Evolutionary conservation across 2,329 filamentous ascomycete genomes (phyloP).

Genomic region (Clarireedia monteithiana): DNA sequence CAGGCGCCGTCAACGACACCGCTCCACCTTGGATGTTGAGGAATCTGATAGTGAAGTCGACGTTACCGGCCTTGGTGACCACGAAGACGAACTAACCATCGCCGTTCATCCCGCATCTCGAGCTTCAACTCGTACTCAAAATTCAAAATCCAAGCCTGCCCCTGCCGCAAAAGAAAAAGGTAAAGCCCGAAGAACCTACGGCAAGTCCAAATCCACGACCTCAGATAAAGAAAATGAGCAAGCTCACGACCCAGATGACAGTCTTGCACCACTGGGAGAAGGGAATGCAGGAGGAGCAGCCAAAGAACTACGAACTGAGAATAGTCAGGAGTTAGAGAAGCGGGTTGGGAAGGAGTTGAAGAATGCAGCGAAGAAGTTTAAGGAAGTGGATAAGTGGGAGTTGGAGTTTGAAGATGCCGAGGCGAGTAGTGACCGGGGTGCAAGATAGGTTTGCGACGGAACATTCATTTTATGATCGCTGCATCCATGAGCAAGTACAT

Average conservation of each 20-base stretch:
- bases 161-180: constrained; percentile 19
- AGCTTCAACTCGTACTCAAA: not conserved
- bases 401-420: constrained; percentile 58
- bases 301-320: constrained; percentile 18
- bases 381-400: constrained; percentile 62
- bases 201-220: constrained; percentile 28
- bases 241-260: constrained; percentile 31
- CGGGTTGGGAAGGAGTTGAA: constrained; percentile 41
- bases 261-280: constrained; percentile 38
- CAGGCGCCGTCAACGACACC: constrained; percentile 24
- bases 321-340: constrained; percentile 32
- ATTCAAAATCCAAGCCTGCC: constrained; percentile 16
- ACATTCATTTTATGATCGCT: no score
- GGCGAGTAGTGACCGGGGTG: constrained; percentile 35
- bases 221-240: constrained; percentile 53
- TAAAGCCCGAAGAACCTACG: constrained; percentile 36
- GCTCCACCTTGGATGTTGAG: constrained; percentile 33
- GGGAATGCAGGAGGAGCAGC: constrained; percentile 24
- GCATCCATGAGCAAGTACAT: no score
- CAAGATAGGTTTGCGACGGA: not conserved
- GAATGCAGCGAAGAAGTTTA: constrained; percentile 53
- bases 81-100: constrained; percentile 49
- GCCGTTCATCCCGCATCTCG: constrained; percentile 13
- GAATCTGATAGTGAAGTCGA: constrained; percentile 40
- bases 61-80: constrained; percentile 38